phyloP scores from a whole-genome alignment of 805 yeast genomes.

The Naumovozyma dairenensis region DNA sequence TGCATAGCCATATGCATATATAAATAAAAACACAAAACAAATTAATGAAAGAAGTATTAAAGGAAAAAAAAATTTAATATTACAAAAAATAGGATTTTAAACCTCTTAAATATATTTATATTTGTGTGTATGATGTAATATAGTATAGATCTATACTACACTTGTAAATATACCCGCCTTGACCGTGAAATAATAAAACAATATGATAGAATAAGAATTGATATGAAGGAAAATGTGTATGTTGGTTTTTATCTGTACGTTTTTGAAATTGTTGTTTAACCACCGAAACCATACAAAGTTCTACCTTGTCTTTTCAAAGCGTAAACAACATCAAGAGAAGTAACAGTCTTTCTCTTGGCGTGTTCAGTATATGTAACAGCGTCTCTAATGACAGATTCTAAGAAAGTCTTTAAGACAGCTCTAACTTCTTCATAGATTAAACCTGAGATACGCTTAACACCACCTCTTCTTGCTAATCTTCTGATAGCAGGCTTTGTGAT shows the following conservation, averaged over 20 bases:
- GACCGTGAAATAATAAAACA: too few relatives aligned
- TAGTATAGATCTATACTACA: too few relatives aligned
- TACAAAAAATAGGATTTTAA: too few relatives aligned
- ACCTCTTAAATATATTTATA: too few relatives aligned
- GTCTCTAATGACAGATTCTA: conserved; percentile 95
- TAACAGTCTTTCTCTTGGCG: conserved; percentile 99
- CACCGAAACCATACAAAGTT: conserved; percentile 99
- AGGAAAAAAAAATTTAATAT: too few relatives aligned
- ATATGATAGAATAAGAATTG: too few relatives aligned
- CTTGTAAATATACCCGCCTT: too few relatives aligned
- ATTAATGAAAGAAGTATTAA: too few relatives aligned
- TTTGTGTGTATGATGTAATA: too few relatives aligned
- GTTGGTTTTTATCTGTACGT: too few relatives aligned
- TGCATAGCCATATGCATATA: background rate
- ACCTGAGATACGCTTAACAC: conserved; percentile 99
- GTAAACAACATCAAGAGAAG: conserved; percentile 96
- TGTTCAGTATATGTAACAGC: conserved; percentile 99
- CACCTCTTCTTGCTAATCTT: conserved; percentile 99
- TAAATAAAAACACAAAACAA: background rate
- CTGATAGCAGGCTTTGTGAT: conserved; percentile 99
- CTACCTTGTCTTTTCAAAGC: conserved; percentile 99
- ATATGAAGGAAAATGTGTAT: too few relatives aligned
- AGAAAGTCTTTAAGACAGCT: conserved; percentile 89
- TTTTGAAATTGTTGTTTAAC: too few relatives aligned
- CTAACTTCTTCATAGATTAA: conserved; percentile 98